Evolutionary conservation across 2,329 filamentous ascomycete species (phyloP), one percentile per base, ranked within the genome.

Genomic region (Aspergillus neoniger): DNA sequence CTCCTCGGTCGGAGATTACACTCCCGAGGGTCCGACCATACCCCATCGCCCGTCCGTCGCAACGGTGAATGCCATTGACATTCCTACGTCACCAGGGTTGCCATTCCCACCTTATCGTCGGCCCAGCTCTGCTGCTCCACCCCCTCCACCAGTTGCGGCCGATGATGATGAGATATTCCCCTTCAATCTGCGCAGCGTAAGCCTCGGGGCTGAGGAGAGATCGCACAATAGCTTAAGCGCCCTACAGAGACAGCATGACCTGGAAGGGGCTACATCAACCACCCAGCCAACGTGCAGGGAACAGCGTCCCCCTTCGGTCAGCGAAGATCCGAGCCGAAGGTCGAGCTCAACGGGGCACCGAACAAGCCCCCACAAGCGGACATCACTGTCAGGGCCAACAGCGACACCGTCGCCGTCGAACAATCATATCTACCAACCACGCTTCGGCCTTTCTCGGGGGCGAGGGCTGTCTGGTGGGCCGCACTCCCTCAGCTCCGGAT

Each of bases 141-240:
- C 68, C 47, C 71, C 75, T 44, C 71, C 73, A 17, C 67, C 69
- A 3, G 61, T 72, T 15, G 70, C 76, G 5, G 71, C 76, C 32
- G 80, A 82, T 52, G 75, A 79, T 17, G 76, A 76, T 38, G 80
- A 81, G 39, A 74, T 80, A 19, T 79, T 80, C 62, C 74, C 75
- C 15, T 78, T 79, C 59, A 77, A 76, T 19, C 77, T 80, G 71
- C 76, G 80, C 41, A 81, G 80, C 60, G 72, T 80, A 17, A 82
- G 80, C 63, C 70, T 81, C 49, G 79, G 79, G 4, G 75, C 76
- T n/a, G 77, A 77, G 57, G 76, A 78, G 17, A 65, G 73, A 17
- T 69, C 73, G 12, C 69, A 72, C 39, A 59, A 70, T 6, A 74
- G 70, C 43, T 63, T 76, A 0, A 72, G 71, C 52, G 67, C 70